Base-by-base conservation (phyloP, 768 basidiomycete genomes). In the Asterophora parasitica region DNA sequence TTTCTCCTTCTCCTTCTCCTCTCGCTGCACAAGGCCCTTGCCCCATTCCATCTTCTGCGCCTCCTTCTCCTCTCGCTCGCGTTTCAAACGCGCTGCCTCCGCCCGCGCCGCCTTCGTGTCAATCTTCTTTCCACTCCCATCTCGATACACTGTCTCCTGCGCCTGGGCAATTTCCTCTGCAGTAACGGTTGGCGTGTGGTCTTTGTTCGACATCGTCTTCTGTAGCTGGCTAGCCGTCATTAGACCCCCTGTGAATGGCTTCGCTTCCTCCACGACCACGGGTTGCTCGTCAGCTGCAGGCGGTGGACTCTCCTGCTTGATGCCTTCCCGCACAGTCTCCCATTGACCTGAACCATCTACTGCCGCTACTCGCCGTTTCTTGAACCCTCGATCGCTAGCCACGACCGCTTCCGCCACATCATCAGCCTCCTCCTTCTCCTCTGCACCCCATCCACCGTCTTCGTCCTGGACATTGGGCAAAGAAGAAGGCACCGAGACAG, bases 41-140 rank as follows among this genome's bases (percentile, higher is more conserved):
- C 92, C 92, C 96, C 96, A 98, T 63, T 95, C 90, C 90, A 95
- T 92, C 72, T 91, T 94, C 62, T 79, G 72, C 42, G 87, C 87
- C 61, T 95, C 91, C 61, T 80, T 82, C 69, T 96, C 89, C 62
- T 93, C 85, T 49, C 75, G 73, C 61, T 92, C 85, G 16, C 90
- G 76, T 59, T 92, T 92, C 65, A 78, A 63, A 54, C 83, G 72
- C 35, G 86, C 86, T 26, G 91, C 90, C 59, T 94, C 93, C 11
- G 90, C 94, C 48, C 77, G 79, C 23, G 85, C 87, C 1, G 85
- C 78, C 61, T 89, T 91, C 43, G 88, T 80, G 57, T 98, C 93
- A 42, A 98, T 88, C 72, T 87, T 88, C 61, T 84, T 78, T 30
- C 96, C 96, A 13, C 79, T 76, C 12, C 84, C 72, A 64, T 98